A percentile compares a stretch with the other conserved stretches of the same genome.
Evolutionary conservation across 768 basidiomycete species (phyloP).

Genomic region (Aureoboletus auriporus): DNA sequence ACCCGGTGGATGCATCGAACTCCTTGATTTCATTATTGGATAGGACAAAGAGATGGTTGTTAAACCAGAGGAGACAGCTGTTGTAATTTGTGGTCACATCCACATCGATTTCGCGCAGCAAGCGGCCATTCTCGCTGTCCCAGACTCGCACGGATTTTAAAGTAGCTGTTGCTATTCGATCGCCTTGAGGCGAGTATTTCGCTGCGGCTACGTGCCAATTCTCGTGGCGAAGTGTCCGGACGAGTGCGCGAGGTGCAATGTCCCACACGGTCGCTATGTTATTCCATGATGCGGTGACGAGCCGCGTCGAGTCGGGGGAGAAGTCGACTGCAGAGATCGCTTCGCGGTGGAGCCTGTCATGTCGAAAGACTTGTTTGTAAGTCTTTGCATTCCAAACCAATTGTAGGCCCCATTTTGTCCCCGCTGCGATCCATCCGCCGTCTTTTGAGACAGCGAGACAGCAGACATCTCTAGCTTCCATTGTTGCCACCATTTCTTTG

Average conservation of each 20-base stretch:
- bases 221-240: neutral
- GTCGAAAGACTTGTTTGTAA: neutral
- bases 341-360: neutral
- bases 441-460: conserved; percentile 1
- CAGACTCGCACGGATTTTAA: neutral
- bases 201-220: neutral
- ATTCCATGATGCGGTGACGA: neutral
- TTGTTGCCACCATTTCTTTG: neutral
- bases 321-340: neutral
- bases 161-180: conserved; percentile 1
- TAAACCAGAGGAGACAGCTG: conserved; percentile 4
- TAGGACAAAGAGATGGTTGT: neutral
- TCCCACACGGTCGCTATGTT: neutral
- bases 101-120: neutral
- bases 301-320: neutral
- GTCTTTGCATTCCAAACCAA: neutral
- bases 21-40: neutral
- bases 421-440: conserved; percentile 4
- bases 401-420: neutral
- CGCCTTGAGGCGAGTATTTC: neutral
- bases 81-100: neutral
- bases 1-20: neutral
- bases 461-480: neutral
- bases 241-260: neutral
- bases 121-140: neutral